phyloP scores from a whole-genome alignment of 345 rosid species.

The Sisymbrium irio region DNA sequence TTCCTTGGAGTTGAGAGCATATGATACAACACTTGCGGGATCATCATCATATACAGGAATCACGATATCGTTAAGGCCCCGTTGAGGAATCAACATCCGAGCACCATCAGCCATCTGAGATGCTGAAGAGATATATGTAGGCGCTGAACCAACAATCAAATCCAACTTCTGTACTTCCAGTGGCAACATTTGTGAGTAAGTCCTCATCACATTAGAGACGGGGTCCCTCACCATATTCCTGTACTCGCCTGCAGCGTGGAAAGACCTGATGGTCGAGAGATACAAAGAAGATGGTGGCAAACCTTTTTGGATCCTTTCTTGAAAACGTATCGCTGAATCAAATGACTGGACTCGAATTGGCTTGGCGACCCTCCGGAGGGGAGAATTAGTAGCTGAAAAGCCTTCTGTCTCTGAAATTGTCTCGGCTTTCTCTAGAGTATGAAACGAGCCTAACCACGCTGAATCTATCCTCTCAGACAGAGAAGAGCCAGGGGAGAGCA shows the following conservation, averaged over 20 bases:
- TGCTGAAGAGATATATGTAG: conserved; percentile 58
- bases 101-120: conserved; percentile 75
- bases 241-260: conserved; percentile 90
- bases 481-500: conserved; percentile 49
- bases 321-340: conserved; percentile 75
- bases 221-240: conserved; percentile 81
- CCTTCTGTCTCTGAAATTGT: conserved; percentile 42
- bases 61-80: conserved; percentile 54
- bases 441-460: conserved; percentile 94
- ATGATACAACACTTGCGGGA: conserved; percentile 83
- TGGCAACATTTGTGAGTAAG: conserved; percentile 60
- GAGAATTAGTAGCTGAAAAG: conserved; percentile 37
- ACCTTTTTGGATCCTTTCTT: conserved; percentile 59
- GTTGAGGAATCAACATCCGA: conserved; percentile 62
- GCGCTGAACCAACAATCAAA: conserved; percentile 46
- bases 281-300: conserved; percentile 59
- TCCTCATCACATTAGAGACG: conserved; percentile 53
- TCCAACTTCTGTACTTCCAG: conserved; percentile 67
- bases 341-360: conserved; percentile 79
- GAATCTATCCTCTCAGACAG: conserved; percentile 94
- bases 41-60: conserved; percentile 89
- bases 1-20: conserved; percentile 81
- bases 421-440: conserved; percentile 35
- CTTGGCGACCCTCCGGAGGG: conserved; percentile 45
- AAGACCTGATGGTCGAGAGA: conserved; percentile 60